phyloP scores from a whole-genome alignment of 257 asterid species.

The Penstemon davidsonii region DNA sequence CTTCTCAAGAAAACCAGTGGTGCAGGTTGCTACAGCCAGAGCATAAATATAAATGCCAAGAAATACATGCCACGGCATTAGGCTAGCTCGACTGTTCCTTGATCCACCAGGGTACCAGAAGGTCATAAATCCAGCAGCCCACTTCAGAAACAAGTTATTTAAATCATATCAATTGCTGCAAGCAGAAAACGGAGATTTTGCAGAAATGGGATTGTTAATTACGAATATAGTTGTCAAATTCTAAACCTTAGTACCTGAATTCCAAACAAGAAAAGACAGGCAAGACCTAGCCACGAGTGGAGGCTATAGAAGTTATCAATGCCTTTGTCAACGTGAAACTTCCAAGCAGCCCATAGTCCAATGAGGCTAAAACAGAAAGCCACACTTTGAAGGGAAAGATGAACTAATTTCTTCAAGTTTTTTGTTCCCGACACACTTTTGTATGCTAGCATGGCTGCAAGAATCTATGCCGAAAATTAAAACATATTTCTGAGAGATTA shows the following conservation, averaged over 20 bases:
- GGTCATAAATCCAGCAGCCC: slow-evolving; percentile 68
- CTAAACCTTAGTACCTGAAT: slow-evolving; percentile 53
- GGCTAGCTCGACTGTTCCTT: slow-evolving; percentile 56
- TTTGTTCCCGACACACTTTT: slow-evolving; percentile 80
- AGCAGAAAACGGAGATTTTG: background rate
- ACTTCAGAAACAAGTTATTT: slow-evolving; percentile 41
- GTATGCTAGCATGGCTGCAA: slow-evolving; percentile 86
- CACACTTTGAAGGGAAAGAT: slow-evolving; percentile 61
- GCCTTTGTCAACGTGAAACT: slow-evolving; percentile 77
- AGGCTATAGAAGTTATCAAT: slow-evolving; percentile 82
- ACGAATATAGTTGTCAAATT: background rate
- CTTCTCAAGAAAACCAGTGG: slow-evolving; percentile 84
- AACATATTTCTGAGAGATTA: slow-evolving; percentile 12
- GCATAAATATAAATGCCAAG: slow-evolving; percentile 68
- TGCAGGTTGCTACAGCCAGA: slow-evolving; percentile 66
- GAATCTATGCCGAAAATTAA: slow-evolving; percentile 16
- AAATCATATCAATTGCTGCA: background rate
- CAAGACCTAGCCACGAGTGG: slow-evolving; percentile 89
- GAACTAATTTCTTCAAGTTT: slow-evolving; percentile 60
- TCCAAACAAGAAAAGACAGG: slow-evolving; percentile 70
- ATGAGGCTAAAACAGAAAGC: slow-evolving; percentile 54
- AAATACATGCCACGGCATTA: slow-evolving; percentile 75
- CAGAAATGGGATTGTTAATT: too few species aligned
- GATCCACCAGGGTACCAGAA: slow-evolving; percentile 93
- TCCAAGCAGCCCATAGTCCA: slow-evolving; percentile 87